These are phyloP conservation scores for Ganoderma resinaceum DNA, from an alignment of 1,284 basidiomycete genomes.

Conservation along the genomic window DNA sequence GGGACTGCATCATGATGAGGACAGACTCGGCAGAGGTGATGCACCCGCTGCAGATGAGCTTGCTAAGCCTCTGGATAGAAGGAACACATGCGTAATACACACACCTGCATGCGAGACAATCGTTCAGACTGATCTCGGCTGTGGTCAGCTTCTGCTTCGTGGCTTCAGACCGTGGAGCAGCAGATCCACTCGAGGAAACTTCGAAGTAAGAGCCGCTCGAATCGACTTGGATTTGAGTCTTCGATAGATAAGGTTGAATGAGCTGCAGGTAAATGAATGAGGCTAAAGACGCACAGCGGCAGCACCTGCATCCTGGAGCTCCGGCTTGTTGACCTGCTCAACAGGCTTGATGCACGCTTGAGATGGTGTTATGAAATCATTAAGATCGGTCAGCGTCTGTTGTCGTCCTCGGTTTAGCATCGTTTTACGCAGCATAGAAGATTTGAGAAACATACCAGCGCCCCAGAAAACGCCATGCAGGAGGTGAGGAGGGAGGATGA, in stretches of 20 bases:
- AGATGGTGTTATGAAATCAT: conserved; percentile 97
- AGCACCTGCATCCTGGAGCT: conserved; percentile 55
- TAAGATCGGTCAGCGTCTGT: conserved; percentile 92
- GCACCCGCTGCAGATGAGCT: conserved; percentile 73
- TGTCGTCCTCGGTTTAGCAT: conserved; percentile 38
- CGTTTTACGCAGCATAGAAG: conserved; percentile 9
- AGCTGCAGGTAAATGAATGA: neutral
- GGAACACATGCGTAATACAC: conserved; percentile 33
- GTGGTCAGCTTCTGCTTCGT: conserved; percentile 76
- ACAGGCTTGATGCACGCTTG: conserved; percentile 99
- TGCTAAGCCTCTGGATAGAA: neutral
- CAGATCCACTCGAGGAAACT: conserved; percentile 47
- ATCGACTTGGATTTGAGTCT: conserved; percentile 94
- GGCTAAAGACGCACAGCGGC: conserved; percentile 57
- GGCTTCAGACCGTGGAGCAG: conserved; percentile 15
- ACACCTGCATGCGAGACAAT: conserved; percentile 91
- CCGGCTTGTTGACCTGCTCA: conserved; percentile 62
- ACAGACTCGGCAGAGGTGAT: conserved; percentile 99
- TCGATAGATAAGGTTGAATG: conserved; percentile 21
- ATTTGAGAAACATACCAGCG: conserved; percentile 64
- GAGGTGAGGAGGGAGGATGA: neutral
- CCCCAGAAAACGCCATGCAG: conserved; percentile 89
- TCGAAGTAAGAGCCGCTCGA: conserved; percentile 83
- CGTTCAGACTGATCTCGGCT: conserved; percentile 95
- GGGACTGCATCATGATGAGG: conserved; percentile 96